Conservation (phyloP, 129 eudicot species). For the Smallanthus sonchifolius region DNA sequence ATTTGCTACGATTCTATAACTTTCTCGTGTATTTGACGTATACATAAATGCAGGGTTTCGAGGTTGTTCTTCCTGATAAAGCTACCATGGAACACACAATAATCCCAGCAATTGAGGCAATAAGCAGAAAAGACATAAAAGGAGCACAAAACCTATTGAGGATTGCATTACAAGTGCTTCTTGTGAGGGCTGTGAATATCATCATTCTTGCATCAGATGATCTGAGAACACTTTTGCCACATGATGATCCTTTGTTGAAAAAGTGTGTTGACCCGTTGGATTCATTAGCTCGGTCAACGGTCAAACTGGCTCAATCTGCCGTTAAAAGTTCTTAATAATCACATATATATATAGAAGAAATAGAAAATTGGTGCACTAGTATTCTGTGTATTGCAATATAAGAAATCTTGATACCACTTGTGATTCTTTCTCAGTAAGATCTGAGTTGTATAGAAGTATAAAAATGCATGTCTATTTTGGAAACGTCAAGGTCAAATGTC, state of each 20-base stretch:
- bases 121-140: conserved; percentile 44
- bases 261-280: conserved; percentile 79
- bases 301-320: conserved; percentile 42
- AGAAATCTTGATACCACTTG: neutral
- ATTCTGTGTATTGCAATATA: neutral
- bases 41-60: conserved; percentile 55
- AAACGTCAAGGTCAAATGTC: no score
- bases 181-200: conserved; percentile 61
- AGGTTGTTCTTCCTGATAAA: conserved; percentile 8
- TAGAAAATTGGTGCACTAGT: neutral
- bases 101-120: conserved; percentile 60
- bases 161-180: conserved; percentile 65
- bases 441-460: neutral
- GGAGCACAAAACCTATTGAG: conserved; percentile 54
- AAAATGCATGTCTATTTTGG: no score
- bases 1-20: neutral
- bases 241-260: conserved; percentile 63
- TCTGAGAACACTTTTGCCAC: conserved; percentile 49
- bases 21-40: neutral
- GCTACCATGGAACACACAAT: conserved; percentile 70
- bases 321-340: conserved; percentile 6
- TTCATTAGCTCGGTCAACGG: conserved; percentile 61
- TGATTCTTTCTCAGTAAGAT: conserved; percentile 1
- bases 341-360: neutral
- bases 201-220: conserved; percentile 70